Conservation (phyloP, 768 basidiomycete species). For the Boletales sp. region DNA sequence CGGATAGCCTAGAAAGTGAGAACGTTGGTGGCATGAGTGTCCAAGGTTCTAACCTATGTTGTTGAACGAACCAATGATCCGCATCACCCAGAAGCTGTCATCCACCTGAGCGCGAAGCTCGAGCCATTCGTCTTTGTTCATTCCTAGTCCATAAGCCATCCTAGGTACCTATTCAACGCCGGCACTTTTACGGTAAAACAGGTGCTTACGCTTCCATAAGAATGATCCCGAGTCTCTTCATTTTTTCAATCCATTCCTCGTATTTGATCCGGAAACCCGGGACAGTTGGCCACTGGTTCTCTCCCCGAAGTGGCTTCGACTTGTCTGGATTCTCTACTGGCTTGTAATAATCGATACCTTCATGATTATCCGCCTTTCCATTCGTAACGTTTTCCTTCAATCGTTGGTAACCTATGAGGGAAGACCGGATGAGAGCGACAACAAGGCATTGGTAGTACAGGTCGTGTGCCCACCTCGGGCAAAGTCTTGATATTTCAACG, state of each 20-base stretch:
- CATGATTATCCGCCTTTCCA: conserved; percentile 81
- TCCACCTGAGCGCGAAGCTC: conserved; percentile 67
- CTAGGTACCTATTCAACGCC: conserved; percentile 34
- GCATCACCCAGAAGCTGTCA: conserved; percentile 88
- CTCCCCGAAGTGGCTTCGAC: conserved; percentile 71
- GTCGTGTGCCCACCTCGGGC: conserved; percentile 61
- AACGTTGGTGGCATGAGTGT: not conserved
- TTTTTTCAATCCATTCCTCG: conserved; percentile 77
- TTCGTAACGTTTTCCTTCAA: conserved; percentile 85
- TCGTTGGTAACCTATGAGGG: conserved; percentile 64
- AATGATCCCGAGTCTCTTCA: conserved; percentile 76
- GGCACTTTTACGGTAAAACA: not conserved
- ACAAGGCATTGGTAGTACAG: not conserved
- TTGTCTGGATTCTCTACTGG: conserved; percentile 70
- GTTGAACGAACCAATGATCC: conserved; percentile 60
- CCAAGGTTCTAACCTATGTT: not conserved
- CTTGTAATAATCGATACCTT: conserved; percentile 79
- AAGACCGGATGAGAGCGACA: not conserved
- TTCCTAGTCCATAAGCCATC: conserved; percentile 78
- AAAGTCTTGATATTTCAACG: conserved; percentile 62
- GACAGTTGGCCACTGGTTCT: conserved; percentile 81
- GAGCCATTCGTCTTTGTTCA: conserved; percentile 67
- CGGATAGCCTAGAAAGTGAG: conserved; percentile 65
- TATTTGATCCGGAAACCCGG: conserved; percentile 58
- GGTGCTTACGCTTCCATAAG: conserved; percentile 79